Evolutionary conservation across 108 stramenopile genomes (phyloP).

Genomic region (Mediolabrus comicus): DNA sequence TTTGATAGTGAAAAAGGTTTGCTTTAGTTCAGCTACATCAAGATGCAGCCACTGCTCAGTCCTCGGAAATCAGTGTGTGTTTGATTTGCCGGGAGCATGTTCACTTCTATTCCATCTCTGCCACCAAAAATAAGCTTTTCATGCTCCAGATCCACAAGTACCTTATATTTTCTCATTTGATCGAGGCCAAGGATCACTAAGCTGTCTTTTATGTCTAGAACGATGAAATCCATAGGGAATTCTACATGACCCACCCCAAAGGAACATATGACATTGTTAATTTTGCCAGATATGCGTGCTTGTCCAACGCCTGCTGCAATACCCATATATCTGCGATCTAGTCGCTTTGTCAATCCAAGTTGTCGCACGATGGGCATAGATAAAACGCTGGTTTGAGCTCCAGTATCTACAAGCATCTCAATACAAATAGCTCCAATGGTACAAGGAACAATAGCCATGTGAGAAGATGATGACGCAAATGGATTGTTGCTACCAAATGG

Average conservation of each 20-base stretch:
- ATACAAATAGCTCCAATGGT: constrained; percentile 50
- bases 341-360: constrained; percentile 51
- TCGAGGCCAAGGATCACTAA: constrained; percentile 71
- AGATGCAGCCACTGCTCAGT: constrained; percentile 21
- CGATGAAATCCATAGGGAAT: constrained; percentile 68
- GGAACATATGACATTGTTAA: constrained; percentile 51
- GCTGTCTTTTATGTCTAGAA: constrained; percentile 53
- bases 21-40: constrained; percentile 29
- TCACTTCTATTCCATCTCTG: constrained; percentile 58
- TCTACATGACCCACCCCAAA: constrained; percentile 67
- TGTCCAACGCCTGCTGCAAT: constrained; percentile 68
- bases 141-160: constrained; percentile 62
- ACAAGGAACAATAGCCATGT: constrained; percentile 63
- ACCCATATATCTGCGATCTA: constrained; percentile 50
- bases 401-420: constrained; percentile 77
- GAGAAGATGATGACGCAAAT: constrained; percentile 10
- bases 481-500: constrained; percentile 8
- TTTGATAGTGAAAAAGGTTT: neutral
- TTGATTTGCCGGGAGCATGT: constrained; percentile 49
- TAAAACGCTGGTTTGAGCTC: constrained; percentile 66
- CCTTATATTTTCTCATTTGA: constrained; percentile 74
- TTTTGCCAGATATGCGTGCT: constrained; percentile 55
- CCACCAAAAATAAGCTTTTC: constrained; percentile 67
- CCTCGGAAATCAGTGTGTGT: constrained; percentile 23
- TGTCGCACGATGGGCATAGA: constrained; percentile 52